phyloP scores from a whole-genome alignment of 2,329 filamentous ascomycete genomes.

The Seiridium cupressi region DNA sequence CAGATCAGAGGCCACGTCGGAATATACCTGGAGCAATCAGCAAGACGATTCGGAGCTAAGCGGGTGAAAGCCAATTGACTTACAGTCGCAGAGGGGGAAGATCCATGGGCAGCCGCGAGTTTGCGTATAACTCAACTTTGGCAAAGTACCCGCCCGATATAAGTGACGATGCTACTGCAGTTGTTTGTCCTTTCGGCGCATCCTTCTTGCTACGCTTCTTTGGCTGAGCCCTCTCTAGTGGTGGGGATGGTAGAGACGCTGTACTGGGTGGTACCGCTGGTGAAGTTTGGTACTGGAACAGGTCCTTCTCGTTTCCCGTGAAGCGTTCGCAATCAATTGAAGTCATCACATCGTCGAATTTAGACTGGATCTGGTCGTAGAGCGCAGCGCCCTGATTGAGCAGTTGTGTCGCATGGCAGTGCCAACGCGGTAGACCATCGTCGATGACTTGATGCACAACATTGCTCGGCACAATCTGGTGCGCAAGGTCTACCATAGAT shows the following conservation, averaged over 20 bases:
- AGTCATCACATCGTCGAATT: constrained; percentile 68
- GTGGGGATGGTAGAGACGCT: constrained; percentile 10
- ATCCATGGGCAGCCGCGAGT: constrained; percentile 68
- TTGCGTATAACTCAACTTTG: constrained; percentile 77
- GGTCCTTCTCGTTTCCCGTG: constrained; percentile 51
- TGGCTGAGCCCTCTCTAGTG: constrained; percentile 11
- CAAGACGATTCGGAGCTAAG: neutral
- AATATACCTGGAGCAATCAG: constrained; percentile 52
- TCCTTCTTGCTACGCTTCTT: constrained; percentile 31
- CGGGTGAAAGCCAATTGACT: constrained; percentile 21
- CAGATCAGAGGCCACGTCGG: constrained; percentile 75
- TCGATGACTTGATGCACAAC: constrained; percentile 36
- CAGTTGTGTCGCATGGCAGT: constrained; percentile 40
- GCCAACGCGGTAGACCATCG: constrained; percentile 41
- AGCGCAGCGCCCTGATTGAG: constrained; percentile 44
- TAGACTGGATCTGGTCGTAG: constrained; percentile 59
- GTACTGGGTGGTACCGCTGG: constrained; percentile 11
- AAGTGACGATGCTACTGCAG: constrained; percentile 29
- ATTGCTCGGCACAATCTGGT: constrained; percentile 35
- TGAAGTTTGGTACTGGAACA: constrained; percentile 40
- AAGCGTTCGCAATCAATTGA: constrained; percentile 65
- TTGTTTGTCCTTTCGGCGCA: constrained; percentile 34
- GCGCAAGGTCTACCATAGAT: constrained; percentile 42
- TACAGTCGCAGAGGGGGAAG: constrained; percentile 68
- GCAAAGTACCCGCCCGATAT: constrained; percentile 61